Evolutionary conservation across 495 filamentous ascomycete species (phyloP), one percentile per base, ranked within the genome.

Genomic region (Evansstolkia leycettana): DNA sequence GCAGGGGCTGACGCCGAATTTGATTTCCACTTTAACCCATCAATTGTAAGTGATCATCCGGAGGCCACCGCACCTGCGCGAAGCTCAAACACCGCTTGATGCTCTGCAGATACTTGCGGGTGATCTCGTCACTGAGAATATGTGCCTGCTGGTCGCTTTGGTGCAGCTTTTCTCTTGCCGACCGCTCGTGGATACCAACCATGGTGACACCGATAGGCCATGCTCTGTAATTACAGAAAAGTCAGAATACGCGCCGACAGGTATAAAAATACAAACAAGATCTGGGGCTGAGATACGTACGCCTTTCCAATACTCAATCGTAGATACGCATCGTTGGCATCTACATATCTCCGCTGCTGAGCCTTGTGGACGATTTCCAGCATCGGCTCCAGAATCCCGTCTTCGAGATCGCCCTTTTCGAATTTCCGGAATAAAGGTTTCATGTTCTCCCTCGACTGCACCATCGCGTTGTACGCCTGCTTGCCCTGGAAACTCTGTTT

Each of bases 151-250:
- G 80, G 44, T 84, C 87, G 41, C 73, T 73, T 55, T 88, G 74
- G 51, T 96, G 88, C 31, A 98, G 65, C 62, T 96, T 96, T 60
- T 98, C 90, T 25, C 90, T 73, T 5, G 90, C 89, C 30, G 78
- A 85, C 41, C 90, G 77, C 63, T 96, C 90, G 73, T 98, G 90
- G 50, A 98, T 98, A 67, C 90, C 90, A 43, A 98, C 90, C 90
- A 96, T 95, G 47, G 90, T 98, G 18, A 98, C 90, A 60, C 90
- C 90, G 54, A 98, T 98, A 17, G 90, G 90, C 90, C 90, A 98
- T 15, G 90, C 90, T 42, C 71, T 74, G 38, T 17, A n/a, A n/a
- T n/a, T n/a, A n/a, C n/a, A 36, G 10, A 2, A 3, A 11, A 3
- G 33, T 58, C 39, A 57, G 54, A 13, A 40, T n/a, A n/a, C n/a